Evolutionary conservation across 2,329 filamentous ascomycete genomes (phyloP), one percentile per base, ranked within the genome.

Genomic region (Colletotrichum euphorbiae): DNA sequence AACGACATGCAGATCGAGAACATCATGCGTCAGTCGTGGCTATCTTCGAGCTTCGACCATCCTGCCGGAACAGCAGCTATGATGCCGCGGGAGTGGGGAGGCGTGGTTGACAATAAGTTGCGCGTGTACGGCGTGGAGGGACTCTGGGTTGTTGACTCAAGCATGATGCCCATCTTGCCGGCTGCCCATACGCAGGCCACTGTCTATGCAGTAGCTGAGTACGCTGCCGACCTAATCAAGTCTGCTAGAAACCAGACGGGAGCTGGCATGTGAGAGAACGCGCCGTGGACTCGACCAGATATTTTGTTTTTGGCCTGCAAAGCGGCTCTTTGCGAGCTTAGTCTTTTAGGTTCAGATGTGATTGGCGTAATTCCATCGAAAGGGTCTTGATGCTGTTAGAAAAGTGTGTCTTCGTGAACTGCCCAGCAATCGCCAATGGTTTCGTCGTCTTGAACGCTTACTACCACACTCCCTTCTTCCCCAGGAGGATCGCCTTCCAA

Each of bases 401-500:
- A 11, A 12, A 55, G 40, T 4, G 62, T 48, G 2, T 40, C 48
- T 21, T 55, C 46, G 7, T 45, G 12, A 42, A 61, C 62, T 1
- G 62, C 56, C 56, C 62, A 66, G 40, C 62, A 66, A 24, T 61
- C 56, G 12, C 56, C 62, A 15, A 66, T 55, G 40, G 61, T 61
- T 1, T 56, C 56, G n/a, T 66, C 48, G 48, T 61, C 57, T 40
- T 66, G 62, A 1, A 66, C 48, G 51, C 38, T 61, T 6, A 66
- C n/a, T 3, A 79, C 77, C 21, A 80, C 79, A 42, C 76, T 80
- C 1, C 76, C 80, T 2, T 79, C 78, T 51, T 75, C 78, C 51
- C 78, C 73, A 40, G 83, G 69, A 21, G 81, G 81, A 70, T 77
- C 76, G 2, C 80, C 80, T 64, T 83, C 80, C 72, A 76, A 83